phyloP scores from a whole-genome alignment of 208 protist genomes.

The Wallacemonas sp. region DNA sequence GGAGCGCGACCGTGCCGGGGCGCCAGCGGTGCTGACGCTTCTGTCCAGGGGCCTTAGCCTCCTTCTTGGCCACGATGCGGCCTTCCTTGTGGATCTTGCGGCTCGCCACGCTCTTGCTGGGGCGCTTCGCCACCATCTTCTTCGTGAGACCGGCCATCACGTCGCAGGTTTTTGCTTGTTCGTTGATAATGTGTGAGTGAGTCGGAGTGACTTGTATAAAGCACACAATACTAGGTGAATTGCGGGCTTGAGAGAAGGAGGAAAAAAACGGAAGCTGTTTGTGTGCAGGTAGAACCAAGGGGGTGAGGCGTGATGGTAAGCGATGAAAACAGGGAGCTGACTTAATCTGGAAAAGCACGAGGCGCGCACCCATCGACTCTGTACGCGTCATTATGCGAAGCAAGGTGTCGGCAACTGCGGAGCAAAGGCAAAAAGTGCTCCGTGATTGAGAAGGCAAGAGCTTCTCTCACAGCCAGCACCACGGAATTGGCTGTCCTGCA shows the following conservation, averaged over 20 bases:
- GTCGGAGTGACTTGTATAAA: background rate
- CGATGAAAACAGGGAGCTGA: too few relatives aligned
- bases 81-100: conserved; percentile 74
- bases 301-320: too few relatives aligned
- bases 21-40: conserved; percentile 98
- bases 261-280: background rate
- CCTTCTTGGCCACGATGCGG: conserved; percentile 72
- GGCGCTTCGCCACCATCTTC: conserved; percentile 52
- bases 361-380: too few relatives aligned
- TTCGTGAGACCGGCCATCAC: conserved; percentile 57
- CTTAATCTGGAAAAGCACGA: too few relatives aligned
- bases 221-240: background rate
- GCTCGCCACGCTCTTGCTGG: conserved; percentile 73
- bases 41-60: conserved; percentile 52
- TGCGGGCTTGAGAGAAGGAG: background rate
- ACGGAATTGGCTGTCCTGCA: too few relatives aligned
- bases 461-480: too few relatives aligned
- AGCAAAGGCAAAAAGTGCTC: too few relatives aligned
- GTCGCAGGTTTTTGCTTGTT: conserved; percentile 5
- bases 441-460: too few relatives aligned
- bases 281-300: too few relatives aligned
- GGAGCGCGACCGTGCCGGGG: conserved; percentile 98
- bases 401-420: too few relatives aligned
- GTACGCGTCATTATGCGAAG: too few relatives aligned
- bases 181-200: too few relatives aligned